phyloP scores from a whole-genome alignment of 345 rosid genomes.

The Melaleuca alternifolia region DNA sequence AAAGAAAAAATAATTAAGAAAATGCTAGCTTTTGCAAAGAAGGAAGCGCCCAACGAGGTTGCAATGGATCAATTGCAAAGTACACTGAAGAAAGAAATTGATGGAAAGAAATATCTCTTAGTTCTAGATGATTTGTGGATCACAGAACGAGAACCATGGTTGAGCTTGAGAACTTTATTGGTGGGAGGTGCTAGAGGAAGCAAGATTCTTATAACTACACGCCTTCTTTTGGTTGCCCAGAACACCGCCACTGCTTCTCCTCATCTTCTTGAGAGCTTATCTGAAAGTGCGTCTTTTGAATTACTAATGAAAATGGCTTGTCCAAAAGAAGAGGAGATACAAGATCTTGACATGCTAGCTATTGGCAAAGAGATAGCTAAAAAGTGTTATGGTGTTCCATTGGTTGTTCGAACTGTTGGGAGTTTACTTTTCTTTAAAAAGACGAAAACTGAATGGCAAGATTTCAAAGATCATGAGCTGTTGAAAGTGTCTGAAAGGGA shows the following conservation, averaged over 20 bases:
- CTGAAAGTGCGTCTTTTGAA: not conserved
- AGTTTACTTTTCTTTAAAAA: not conserved
- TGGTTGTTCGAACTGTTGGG: not conserved
- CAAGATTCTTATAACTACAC: not conserved
- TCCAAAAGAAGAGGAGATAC: not conserved
- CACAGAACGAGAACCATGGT: not conserved
- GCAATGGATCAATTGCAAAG: not conserved
- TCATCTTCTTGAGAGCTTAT: not conserved
- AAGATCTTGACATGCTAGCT: not conserved
- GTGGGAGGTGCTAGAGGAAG: not conserved
- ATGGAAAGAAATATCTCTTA: not conserved
- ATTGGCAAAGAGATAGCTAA: not conserved
- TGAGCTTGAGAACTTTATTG: not conserved
- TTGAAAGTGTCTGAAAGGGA: fast-evolving
- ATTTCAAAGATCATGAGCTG: not conserved
- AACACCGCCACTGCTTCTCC: not conserved
- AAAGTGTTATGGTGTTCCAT: not conserved
- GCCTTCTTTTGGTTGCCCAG: not conserved
- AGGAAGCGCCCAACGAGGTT: not conserved
- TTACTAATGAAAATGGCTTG: not conserved
- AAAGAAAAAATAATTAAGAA: fast-evolving
- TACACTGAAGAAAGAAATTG: not conserved
- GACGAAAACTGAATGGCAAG: fast-evolving
- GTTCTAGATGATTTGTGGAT: not conserved
- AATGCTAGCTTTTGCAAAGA: not conserved